Conservation (phyloP, 208 protist genomes). For the Trypanosoma theileri region DNA sequence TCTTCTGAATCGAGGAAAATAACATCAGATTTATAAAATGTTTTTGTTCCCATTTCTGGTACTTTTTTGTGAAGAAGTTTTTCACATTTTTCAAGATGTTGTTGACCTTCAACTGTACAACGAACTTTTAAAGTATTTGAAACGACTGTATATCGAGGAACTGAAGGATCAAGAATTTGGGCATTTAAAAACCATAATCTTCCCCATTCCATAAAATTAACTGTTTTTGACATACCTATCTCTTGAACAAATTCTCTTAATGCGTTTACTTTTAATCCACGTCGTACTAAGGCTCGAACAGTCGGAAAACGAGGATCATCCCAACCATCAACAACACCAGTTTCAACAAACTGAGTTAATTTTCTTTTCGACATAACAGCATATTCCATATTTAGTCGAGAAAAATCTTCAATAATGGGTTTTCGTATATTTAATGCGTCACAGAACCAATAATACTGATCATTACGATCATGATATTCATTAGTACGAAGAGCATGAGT, state of each 20-base stretch:
- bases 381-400: slow-evolving; percentile 98
- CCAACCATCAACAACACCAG: slow-evolving; percentile 96
- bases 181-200: slow-evolving; percentile 99
- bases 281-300: slow-evolving; percentile 93
- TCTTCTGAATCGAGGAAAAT: slow-evolving; percentile 95
- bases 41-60: slow-evolving; percentile 92
- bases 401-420: slow-evolving; percentile 95
- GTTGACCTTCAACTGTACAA: slow-evolving; percentile 74
- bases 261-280: slow-evolving; percentile 96
- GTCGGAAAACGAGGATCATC: slow-evolving; percentile 99
- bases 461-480: slow-evolving; percentile 98
- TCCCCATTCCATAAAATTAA: slow-evolving; percentile 98
- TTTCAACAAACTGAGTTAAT: slow-evolving; percentile 97
- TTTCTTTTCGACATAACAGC: slow-evolving; percentile 99
- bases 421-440: slow-evolving; percentile 91
- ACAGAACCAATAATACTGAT: slow-evolving; percentile 97
- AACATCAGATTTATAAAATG: slow-evolving; percentile 78
- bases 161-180: slow-evolving; percentile 96
- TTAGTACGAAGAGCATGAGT: slow-evolving; percentile 98
- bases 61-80: slow-evolving; percentile 95
- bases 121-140: slow-evolving; percentile 75
- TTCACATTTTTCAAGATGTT: slow-evolving; percentile 52
- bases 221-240: slow-evolving; percentile 96
- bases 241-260: slow-evolving; percentile 95
- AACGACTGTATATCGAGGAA: slow-evolving; percentile 96